phyloP scores from a whole-genome alignment of 495 filamentous ascomycete species.

The Trypethelium eluteriae region DNA sequence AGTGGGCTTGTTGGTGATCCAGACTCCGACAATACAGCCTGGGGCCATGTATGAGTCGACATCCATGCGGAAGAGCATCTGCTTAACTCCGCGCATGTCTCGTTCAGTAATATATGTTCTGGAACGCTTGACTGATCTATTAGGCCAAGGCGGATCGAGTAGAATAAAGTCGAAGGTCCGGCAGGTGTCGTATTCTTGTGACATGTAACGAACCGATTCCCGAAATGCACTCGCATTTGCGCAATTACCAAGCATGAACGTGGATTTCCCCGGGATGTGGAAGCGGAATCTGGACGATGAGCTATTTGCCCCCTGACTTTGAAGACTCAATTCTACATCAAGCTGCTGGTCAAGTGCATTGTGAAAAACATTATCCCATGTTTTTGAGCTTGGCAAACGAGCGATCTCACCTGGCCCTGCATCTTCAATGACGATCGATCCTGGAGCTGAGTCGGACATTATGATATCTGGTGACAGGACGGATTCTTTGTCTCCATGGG shows the following conservation, averaged over 20 bases:
- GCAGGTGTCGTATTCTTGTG: constrained; percentile 23
- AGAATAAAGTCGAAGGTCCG: constrained; percentile 68
- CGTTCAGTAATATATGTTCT: constrained; percentile 51
- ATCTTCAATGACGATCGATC: constrained; percentile 19
- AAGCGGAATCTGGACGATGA: constrained; percentile 32
- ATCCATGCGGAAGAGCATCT: constrained; percentile 47
- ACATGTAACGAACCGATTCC: constrained; percentile 24
- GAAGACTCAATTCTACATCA: constrained; percentile 17
- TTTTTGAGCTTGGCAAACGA: constrained; percentile 6
- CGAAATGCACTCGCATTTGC: constrained; percentile 25
- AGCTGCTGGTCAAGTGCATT: constrained; percentile 21
- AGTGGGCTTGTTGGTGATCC: constrained; percentile 76
- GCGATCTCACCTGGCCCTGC: not conserved
- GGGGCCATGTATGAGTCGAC: constrained; percentile 49
- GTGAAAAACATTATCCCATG: constrained; percentile 27
- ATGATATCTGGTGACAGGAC: not conserved
- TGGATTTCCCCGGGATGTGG: constrained; percentile 46
- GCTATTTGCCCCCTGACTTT: constrained; percentile 20
- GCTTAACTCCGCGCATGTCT: constrained; percentile 29
- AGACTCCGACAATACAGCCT: constrained; percentile 61
- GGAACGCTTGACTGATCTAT: constrained; percentile 71
- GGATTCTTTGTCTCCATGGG: not conserved
- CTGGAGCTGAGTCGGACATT: not conserved
- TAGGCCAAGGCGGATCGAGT: constrained; percentile 92
- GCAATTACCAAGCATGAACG: constrained; percentile 42